Percentiles rank a stretch among this genome's conserved stretches.
Evolutionary conservation across 768 basidiomycete species (phyloP).

Genomic region (Crassisporium funariophilum): DNA sequence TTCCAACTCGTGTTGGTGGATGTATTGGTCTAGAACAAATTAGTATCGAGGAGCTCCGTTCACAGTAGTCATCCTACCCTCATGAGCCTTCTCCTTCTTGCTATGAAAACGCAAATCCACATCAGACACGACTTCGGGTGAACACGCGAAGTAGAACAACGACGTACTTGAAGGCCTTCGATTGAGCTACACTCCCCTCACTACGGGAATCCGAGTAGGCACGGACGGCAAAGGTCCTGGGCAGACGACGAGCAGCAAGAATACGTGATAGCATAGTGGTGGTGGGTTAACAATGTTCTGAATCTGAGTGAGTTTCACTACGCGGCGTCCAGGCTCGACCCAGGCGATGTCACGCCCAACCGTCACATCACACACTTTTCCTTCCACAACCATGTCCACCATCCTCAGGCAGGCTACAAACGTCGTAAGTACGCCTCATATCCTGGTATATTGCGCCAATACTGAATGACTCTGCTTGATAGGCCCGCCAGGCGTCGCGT

Average conservation of each 20-base stretch:
- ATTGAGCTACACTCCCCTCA: slow-evolving; percentile 64
- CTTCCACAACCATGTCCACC: slow-evolving; percentile 63
- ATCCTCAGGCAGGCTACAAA: slow-evolving; percentile 62
- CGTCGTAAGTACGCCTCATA: slow-evolving; percentile 39
- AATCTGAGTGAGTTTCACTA: not conserved
- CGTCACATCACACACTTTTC: slow-evolving; percentile 46
- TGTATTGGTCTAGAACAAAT: slow-evolving; percentile 58
- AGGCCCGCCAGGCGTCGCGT: slow-evolving; percentile 58
- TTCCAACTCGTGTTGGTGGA: slow-evolving; percentile 57
- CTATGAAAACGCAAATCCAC: slow-evolving; percentile 36
- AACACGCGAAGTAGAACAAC: slow-evolving; percentile 16
- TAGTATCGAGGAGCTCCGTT: not conserved
- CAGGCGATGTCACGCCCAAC: not conserved
- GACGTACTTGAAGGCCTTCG: slow-evolving; percentile 62
- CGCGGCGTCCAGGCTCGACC: no score
- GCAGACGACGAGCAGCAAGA: slow-evolving; percentile 43
- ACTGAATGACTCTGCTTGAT: slow-evolving; percentile 8
- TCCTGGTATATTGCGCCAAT: not conserved
- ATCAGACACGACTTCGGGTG: slow-evolving; percentile 20
- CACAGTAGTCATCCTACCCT: slow-evolving; percentile 30
- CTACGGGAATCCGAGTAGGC: slow-evolving; percentile 40
- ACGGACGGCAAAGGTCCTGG: slow-evolving; percentile 37
- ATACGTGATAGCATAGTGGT: slow-evolving; percentile 44
- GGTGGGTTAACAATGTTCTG: slow-evolving; percentile 8
- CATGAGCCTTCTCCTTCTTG: slow-evolving; percentile 74